Evolutionary conservation across 2,329 filamentous ascomycete genomes (phyloP).

Genomic region (Alternaria infectoria): DNA sequence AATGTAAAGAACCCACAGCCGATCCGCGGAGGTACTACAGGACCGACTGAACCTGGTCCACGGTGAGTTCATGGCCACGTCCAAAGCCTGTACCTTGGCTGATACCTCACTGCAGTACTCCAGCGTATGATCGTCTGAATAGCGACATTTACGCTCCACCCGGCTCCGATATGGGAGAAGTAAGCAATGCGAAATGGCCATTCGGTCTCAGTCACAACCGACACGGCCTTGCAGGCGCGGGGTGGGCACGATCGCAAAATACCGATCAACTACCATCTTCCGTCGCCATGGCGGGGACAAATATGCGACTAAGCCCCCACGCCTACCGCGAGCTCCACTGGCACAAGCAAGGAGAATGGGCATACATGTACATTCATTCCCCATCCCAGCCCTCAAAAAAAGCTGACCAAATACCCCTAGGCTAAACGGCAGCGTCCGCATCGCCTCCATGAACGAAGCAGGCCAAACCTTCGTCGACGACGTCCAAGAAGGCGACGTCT

Average conservation of each 20-base stretch:
- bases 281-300: constrained; percentile 52
- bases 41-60: constrained; percentile 49
- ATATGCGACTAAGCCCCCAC: constrained; percentile 51
- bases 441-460: constrained; percentile 60
- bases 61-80: constrained; percentile 14
- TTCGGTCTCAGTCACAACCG: constrained; percentile 51
- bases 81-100: accelerated
- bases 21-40: constrained; percentile 46
- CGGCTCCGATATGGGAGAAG: constrained; percentile 48
- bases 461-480: constrained; percentile 53
- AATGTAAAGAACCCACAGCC: constrained; percentile 51
- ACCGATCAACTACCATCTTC: constrained; percentile 47
- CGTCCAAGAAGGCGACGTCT: constrained; percentile 50
- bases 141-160: constrained; percentile 50
- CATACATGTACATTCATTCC: constrained; percentile 47
- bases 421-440: constrained; percentile 58
- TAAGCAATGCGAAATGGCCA: constrained; percentile 52
- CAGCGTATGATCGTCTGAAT: constrained; percentile 48
- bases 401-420: neutral
- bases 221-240: constrained; percentile 48
- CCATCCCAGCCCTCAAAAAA: no score
- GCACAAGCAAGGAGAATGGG: constrained; percentile 63
- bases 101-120: neutral
- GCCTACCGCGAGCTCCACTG: constrained; percentile 70
- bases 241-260: constrained; percentile 53